Evolutionary conservation across 306 rosid species (phyloP), one percentile per base, ranked within the genome.

Genomic region (Sechiopsis laciniata): DNA sequence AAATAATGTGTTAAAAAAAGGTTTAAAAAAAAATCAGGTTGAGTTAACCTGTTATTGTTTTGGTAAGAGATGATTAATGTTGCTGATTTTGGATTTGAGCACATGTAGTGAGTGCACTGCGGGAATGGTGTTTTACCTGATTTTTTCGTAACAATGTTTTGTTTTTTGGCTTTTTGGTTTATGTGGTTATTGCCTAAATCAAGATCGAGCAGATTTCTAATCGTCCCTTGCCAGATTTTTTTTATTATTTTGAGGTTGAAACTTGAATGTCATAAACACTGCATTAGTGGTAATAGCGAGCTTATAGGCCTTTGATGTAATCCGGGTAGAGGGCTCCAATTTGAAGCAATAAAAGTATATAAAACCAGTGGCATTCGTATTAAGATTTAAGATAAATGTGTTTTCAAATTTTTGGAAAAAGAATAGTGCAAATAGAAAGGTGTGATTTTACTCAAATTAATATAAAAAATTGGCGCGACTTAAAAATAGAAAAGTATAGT

Each of bases 1-100:
- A 94, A 89, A 77, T 94, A 85, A 94, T 76, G 26, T 24, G 74
- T 24, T 10, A 11, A 46, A 11, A 46, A 40, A 7, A 40, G 6
- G 11, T 0, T 78, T 26, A 1, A 1, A 26, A 32, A 29, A 40
- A n/a, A n/a, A 3, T 51, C 71, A 6, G 59, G 72, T 82, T 19
- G 14, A 51, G 60, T 50, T 70, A 1, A 42, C 48, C 48, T 42
- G 37, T 2, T 32, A 32, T 32, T 32, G 37, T 32, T 32, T 32
- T 32, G 37, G 37, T 32, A 32, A 32, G 37, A 32, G 37, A 32
- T 32, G 37, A 32, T 32, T 32, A 32, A 32, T 32, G 37, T 32
- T 32, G 37, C 32, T 48, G 73, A 22, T 48, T 48, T 68, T 68
- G 74, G 46, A 50, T 70, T 22, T 24, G 56, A 70, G 74, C 60